Evolutionary conservation across 2,329 filamentous ascomycete genomes (phyloP), one percentile per base, ranked within the genome.

Genomic region (Fusarium mexicanum): DNA sequence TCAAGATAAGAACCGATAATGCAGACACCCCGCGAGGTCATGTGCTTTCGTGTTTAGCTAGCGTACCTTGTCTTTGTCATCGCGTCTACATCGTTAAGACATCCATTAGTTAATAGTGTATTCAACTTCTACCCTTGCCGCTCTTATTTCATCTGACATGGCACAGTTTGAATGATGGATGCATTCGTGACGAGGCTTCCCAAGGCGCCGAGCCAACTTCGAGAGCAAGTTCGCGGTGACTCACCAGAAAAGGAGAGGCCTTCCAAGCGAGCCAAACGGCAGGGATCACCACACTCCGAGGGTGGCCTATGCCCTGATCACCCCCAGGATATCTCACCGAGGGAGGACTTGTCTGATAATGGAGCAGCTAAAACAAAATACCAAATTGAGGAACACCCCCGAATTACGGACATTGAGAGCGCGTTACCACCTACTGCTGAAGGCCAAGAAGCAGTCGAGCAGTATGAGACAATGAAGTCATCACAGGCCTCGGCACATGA

Each of bases 391-490:
- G 67, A 69, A 24, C 50, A 71, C 16, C 68, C 77, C 44, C 70
- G 62, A 41, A 65, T 74, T 48, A 83, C 82, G 4, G 83, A 81
- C 8, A 76, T 83, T n/a, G 85, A 84, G 76, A 82, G 87, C 71
- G 91, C 91, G 11, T 84, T 97, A 11, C 93, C 94, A 20, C 86
- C 87, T 1, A 85, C 96, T 5, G 85, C 89, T 73, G 89, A 88
- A 6, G 91, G 93, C 72, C 87, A 91, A 75, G 88, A 93, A 67
- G 93, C 94, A 6, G 93, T 97, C 67, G 88, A 93, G 71, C 90
- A 94, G 73, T 98, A 98, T 78, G 93, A 97, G 82, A 86, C 87
- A 5, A 91, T 91, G 72, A 89, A 89, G 74, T 87, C 88, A 35
- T 91, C 89, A 26, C 88, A 90, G 69, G 64, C 68, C 8, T 78